phyloP scores from a whole-genome alignment of 108 stramenopile species.

The Cyclotella sp. region DNA sequence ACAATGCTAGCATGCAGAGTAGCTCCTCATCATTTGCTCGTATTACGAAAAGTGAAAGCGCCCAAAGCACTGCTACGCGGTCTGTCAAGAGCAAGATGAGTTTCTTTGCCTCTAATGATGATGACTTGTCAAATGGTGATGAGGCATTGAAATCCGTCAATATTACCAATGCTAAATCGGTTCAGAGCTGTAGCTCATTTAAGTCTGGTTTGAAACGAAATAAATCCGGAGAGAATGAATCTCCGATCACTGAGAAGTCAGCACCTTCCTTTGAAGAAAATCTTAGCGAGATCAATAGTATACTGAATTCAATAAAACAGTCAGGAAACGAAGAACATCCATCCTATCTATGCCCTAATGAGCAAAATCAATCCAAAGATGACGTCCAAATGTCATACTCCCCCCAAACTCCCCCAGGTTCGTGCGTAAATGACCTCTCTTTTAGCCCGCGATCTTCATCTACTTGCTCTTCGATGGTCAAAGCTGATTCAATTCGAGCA shows the following conservation, averaged over 20 bases:
- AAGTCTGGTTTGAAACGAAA: not conserved
- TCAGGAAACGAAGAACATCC: not conserved
- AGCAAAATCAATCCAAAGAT: not conserved
- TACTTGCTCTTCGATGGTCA: not conserved
- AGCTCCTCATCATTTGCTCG: not conserved
- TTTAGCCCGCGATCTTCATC: slow-evolving; percentile 3
- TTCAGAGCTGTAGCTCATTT: not conserved
- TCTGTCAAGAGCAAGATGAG: slow-evolving; percentile 1
- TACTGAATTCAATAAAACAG: slow-evolving; percentile 14
- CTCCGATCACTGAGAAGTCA: not conserved
- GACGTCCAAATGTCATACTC: slow-evolving; percentile 30
- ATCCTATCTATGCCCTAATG: not conserved
- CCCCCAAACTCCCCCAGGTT: slow-evolving; percentile 3
- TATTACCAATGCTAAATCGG: not conserved
- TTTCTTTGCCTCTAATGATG: slow-evolving; percentile 5
- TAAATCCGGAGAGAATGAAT: not conserved
- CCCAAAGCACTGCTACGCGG: not conserved
- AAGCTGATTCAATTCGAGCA: slow-evolving; percentile 1
- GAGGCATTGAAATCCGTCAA: not conserved
- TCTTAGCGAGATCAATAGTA: slow-evolving; percentile 23
- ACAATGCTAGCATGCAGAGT: no score
- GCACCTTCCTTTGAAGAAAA: slow-evolving; percentile 27
- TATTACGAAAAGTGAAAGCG: not conserved
- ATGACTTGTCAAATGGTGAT: not conserved
- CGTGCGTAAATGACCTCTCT: no score